phyloP scores from a whole-genome alignment of 2,329 filamentous ascomycete genomes.

The Neonectria neomacrospora region DNA sequence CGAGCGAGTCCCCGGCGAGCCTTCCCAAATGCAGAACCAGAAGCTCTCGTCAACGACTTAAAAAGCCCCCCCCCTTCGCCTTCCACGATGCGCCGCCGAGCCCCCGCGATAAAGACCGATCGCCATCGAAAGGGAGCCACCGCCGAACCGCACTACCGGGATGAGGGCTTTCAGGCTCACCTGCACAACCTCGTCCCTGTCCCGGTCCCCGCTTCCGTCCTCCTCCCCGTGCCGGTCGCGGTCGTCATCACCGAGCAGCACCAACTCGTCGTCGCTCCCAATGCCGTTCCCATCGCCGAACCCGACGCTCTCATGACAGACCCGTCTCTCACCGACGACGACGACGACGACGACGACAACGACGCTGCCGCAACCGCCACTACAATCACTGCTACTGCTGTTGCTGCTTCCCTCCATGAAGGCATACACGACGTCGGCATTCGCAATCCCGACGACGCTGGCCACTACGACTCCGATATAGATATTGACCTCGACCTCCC shows the following conservation, averaged over 20 bases:
- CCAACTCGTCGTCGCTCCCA: slow-evolving; percentile 21
- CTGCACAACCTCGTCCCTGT: slow-evolving; percentile 18
- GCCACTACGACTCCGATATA: slow-evolving; percentile 15
- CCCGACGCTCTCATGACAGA: slow-evolving; percentile 38
- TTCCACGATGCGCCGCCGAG: slow-evolving; percentile 40
- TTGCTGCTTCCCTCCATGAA: slow-evolving; percentile 16
- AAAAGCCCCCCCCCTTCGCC: slow-evolving; percentile 29
- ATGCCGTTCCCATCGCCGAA: slow-evolving; percentile 19
- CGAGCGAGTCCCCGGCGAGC: slow-evolving; percentile 31
- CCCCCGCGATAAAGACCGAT: slow-evolving; percentile 32
- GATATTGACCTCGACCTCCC: slow-evolving; percentile 23
- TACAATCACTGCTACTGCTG: slow-evolving; percentile 17
- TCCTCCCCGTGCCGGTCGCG: slow-evolving; percentile 3
- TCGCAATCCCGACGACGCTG: slow-evolving; percentile 14
- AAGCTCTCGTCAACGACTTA: slow-evolving; percentile 27
- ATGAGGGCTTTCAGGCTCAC: slow-evolving; percentile 37
- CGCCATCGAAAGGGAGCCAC: slow-evolving; percentile 33
- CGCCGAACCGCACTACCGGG: slow-evolving; percentile 30
- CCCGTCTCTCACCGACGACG: slow-evolving; percentile 29
- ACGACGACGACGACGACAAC: slow-evolving; percentile 21
- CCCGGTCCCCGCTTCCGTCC: slow-evolving; percentile 19
- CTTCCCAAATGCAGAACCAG: slow-evolving; percentile 40
- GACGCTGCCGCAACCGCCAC: slow-evolving; percentile 12
- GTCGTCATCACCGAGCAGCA: slow-evolving; percentile 8
- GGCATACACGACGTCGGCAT: slow-evolving; percentile 12